These are phyloP conservation scores for Talaromyces adpressus DNA, from an alignment of 495 filamentous ascomycete species.

Conservation along the genomic window DNA sequence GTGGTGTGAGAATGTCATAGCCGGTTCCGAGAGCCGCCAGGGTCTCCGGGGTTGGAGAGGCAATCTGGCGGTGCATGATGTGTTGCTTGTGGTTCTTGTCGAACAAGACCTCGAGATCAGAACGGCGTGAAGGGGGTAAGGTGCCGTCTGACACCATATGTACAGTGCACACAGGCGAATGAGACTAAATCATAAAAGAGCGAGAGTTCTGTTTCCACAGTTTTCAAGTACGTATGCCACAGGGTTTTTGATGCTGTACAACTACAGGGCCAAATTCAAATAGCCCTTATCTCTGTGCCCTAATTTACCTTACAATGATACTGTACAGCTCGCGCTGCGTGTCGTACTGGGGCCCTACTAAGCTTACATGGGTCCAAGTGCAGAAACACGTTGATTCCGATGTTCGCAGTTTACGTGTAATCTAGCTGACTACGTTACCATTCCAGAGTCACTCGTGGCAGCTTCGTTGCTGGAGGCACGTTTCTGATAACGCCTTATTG, in stretches of 20 bases:
- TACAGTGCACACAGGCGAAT: background rate
- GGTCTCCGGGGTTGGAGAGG: background rate
- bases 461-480: background rate
- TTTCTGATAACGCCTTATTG: background rate
- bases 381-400: background rate
- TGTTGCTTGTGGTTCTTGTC: background rate
- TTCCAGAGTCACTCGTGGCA: background rate
- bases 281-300: background rate
- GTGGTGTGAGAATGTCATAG: conserved; percentile 2
- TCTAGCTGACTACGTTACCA: background rate
- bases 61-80: background rate
- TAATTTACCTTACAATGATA: background rate
- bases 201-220: background rate
- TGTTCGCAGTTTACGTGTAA: conserved; percentile 2
- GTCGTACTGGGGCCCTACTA: background rate
- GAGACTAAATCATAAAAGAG: background rate
- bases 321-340: background rate
- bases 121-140: background rate
- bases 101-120: conserved; percentile 1
- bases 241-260: background rate
- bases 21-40: conserved; percentile 1
- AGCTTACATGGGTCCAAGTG: background rate
- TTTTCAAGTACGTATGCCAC: background rate
- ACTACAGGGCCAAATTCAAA: background rate
- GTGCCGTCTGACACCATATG: background rate